Percentiles rank a stretch among this genome's conserved stretches.
Evolutionary conservation across 2,329 filamentous ascomycete genomes (phyloP).

Genomic region (Colletotrichum orchidophilum): DNA sequence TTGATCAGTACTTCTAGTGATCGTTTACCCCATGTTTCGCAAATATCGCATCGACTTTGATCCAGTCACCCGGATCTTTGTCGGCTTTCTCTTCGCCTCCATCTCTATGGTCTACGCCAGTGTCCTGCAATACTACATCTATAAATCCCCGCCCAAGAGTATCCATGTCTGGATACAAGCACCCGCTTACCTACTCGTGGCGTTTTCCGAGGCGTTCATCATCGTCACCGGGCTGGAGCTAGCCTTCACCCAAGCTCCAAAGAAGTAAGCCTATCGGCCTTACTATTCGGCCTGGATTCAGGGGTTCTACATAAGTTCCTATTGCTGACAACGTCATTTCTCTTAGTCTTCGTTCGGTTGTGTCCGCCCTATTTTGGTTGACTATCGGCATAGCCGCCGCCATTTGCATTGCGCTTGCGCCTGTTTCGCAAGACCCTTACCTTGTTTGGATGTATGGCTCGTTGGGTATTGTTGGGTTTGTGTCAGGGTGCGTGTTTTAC

Average conservation of each 20-base stretch:
- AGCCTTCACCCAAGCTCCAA: slow-evolving; percentile 76
- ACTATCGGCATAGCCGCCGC: slow-evolving; percentile 58
- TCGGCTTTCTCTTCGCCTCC: slow-evolving; percentile 38
- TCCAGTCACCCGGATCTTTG: slow-evolving; percentile 36
- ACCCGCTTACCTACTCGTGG: slow-evolving; percentile 66
- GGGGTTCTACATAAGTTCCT: not conserved
- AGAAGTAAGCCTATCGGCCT: slow-evolving; percentile 37
- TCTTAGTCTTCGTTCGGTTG: slow-evolving; percentile 19
- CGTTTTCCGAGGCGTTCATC: slow-evolving; percentile 68
- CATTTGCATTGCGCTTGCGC: slow-evolving; percentile 64
- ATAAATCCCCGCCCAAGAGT: slow-evolving; percentile 38
- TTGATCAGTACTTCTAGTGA: not conserved
- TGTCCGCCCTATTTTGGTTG: slow-evolving; percentile 49
- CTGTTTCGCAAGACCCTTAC: slow-evolving; percentile 71
- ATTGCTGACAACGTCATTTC: not conserved
- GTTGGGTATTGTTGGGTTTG: slow-evolving; percentile 58
- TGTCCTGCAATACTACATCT: slow-evolving; percentile 37
- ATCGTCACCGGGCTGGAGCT: slow-evolving; percentile 77
- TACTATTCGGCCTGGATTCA: not conserved
- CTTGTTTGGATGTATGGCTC: slow-evolving; percentile 74
- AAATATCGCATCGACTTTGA: slow-evolving; percentile 37
- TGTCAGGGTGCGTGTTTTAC: slow-evolving; percentile 62
- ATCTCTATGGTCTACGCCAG: slow-evolving; percentile 38
- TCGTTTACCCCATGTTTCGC: slow-evolving; percentile 36
- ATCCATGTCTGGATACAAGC: slow-evolving; percentile 64